These are phyloP conservation scores for Neofusicoccum sp. DNA, from an alignment of 2,329 filamentous ascomycete genomes.

Conservation along the genomic window DNA sequence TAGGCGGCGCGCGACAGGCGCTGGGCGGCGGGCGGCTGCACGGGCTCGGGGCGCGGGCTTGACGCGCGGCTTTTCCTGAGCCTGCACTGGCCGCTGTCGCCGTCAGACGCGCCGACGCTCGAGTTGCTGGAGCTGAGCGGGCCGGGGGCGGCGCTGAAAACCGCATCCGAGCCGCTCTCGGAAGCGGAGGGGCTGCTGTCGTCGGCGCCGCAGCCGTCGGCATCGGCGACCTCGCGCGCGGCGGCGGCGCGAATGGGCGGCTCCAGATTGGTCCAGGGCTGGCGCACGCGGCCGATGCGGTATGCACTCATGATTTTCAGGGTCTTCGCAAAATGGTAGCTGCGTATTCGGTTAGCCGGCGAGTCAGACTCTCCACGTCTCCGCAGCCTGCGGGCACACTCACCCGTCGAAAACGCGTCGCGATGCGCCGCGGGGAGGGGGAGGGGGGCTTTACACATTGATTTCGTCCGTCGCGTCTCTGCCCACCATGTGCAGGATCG, in stretches of 20 bases:
- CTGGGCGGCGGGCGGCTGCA: conserved; percentile 22
- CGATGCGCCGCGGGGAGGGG: background rate
- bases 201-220: background rate
- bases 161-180: background rate
- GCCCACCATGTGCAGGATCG: conserved; percentile 62
- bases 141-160: conserved; percentile 1
- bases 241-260: conserved; percentile 58
- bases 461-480: conserved; percentile 60
- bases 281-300: conserved; percentile 57
- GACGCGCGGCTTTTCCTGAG: background rate
- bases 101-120: background rate
- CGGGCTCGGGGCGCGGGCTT: background rate
- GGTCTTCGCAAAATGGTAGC: conserved; percentile 57
- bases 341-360: conserved; percentile 30
- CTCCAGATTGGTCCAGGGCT: conserved; percentile 58
- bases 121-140: conserved; percentile 12
- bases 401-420: background rate
- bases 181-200: background rate
- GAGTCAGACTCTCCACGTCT: background rate
- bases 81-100: background rate
- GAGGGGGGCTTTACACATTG: conserved; percentile 47
- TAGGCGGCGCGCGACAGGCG: conserved; percentile 29
- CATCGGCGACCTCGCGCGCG: conserved; percentile 30
- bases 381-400: background rate
- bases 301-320: conserved; percentile 59